Percentiles rank a stretch among this genome's conserved stretches.
Conservation (phyloP, 495 filamentous ascomycete genomes). For the Talaromyces nanjingensis region DNA sequence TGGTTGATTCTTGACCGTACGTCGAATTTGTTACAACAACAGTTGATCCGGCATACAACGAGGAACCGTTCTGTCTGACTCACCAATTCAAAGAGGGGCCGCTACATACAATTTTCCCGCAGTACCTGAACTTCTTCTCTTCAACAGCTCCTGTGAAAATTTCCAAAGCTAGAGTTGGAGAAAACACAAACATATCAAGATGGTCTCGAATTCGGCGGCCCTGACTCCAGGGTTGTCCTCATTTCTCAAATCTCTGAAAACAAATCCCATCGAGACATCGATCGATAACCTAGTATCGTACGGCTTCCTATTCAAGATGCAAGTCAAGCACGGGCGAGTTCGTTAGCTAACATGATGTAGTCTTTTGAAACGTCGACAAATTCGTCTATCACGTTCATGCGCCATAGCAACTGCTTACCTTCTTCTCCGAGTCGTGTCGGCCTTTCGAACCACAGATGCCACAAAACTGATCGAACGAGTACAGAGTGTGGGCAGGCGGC, state of each 20-base stretch:
- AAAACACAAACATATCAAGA: constrained; percentile 15
- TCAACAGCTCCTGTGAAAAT: neutral
- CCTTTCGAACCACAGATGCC: constrained; percentile 58
- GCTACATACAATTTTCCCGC: neutral
- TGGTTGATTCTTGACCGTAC: neutral
- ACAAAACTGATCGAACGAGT: constrained; percentile 70
- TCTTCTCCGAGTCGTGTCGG: constrained; percentile 73
- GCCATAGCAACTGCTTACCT: constrained; percentile 86
- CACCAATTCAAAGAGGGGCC: neutral
- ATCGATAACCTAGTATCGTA: constrained; percentile 78
- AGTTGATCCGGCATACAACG: neutral
- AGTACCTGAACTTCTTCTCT: neutral
- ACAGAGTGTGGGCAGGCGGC: constrained; percentile 62
- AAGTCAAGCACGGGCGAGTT: neutral
- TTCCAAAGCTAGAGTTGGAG: neutral
- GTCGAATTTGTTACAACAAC: neutral
- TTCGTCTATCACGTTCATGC: constrained; percentile 77
- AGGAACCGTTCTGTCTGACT: neutral
- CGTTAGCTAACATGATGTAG: constrained; percentile 34
- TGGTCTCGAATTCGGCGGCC: constrained; percentile 42
- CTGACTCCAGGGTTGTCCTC: constrained; percentile 64
- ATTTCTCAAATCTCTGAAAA: constrained; percentile 71
- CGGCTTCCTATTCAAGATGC: constrained; percentile 19
- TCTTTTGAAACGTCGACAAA: constrained; percentile 83
- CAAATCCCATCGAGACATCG: constrained; percentile 64